These are phyloP conservation scores for Thraustotheca clavata DNA, from an alignment of 352 stramenopile species.

Conservation along the genomic window DNA sequence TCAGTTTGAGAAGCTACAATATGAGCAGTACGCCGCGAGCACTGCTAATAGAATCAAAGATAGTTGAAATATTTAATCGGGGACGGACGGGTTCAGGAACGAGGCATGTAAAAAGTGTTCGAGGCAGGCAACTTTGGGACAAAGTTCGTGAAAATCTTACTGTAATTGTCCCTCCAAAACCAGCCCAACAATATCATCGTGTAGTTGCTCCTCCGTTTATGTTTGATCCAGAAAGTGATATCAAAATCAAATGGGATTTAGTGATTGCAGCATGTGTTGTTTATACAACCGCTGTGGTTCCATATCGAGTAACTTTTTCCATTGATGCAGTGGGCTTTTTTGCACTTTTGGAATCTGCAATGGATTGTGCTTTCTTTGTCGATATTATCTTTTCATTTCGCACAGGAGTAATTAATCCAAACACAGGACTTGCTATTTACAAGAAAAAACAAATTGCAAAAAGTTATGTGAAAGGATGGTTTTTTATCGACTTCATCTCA, in stretches of 20 bases:
- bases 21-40: too few species aligned
- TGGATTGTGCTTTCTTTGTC: conserved; percentile 59
- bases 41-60: too few species aligned
- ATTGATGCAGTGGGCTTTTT: conserved; percentile 45
- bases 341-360: conserved; percentile 34
- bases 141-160: conserved; percentile 17
- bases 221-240: conserved; percentile 49
- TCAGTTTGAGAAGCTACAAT: not conserved
- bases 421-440: conserved; percentile 40
- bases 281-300: conserved; percentile 70
- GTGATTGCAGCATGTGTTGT: conserved; percentile 58
- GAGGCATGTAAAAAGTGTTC: not conserved
- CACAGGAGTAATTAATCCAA: conserved; percentile 49
- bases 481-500: conserved; percentile 76
- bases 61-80: too few species aligned
- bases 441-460: conserved; percentile 34
- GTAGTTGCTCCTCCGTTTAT: conserved; percentile 23
- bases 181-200: not conserved
- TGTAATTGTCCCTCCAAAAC: conserved; percentile 8
- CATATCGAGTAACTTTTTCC: conserved; percentile 71
- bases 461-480: conserved; percentile 67
- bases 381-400: conserved; percentile 77
- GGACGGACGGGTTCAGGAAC: not conserved
- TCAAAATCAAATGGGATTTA: conserved; percentile 64
- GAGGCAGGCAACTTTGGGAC: conserved; percentile 2